Evolutionary conservation across 2,329 filamentous ascomycete genomes (phyloP), one percentile per base, ranked within the genome.

Genomic region (Mycosphaerelloides madeirae): DNA sequence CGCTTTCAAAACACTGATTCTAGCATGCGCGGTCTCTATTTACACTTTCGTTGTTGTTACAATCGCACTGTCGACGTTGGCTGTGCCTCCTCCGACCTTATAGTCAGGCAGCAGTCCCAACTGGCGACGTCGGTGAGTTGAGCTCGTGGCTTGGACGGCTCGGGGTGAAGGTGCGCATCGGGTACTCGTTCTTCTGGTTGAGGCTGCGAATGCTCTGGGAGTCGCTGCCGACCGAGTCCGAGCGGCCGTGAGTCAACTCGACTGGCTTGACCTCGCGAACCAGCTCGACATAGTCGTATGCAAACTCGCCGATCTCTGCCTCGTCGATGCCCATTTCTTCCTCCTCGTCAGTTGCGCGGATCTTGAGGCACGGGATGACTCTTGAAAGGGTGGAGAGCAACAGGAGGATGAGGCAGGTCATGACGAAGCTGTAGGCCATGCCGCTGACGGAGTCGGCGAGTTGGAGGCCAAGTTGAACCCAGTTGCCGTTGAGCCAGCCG

Each of bases 281-380:
- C 53, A 93, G 74, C 73, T 94, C 88, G 54, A 95, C 87, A 58
- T 94, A 95, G 67, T 95, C 89, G 65, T 95, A 95, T n/a, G 87
- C 89, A 64, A 93, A 95, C 71, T 95, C 89, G 64, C 89, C 89
- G 60, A 95, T 87, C 68, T 95, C 88, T n/a, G 48, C 51, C 59
- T 95, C 89, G 59, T 95, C 88, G 48, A 94, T 89, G 54, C 88
- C 88, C 32, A 88, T 72, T 40, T 89, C 81, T 67, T 95, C 88
- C 29, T 87, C 84, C 52, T 93, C 84, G 56, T 87, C 83, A 12
- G 72, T 76, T 0, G 82, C 83, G 38, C 88, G 85, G 34, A 95
- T 80, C 45, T 79, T 79, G 31, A 94, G 73, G 11, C 84, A 83
- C 0, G 88, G 86, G 19, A 93, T 75, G 53, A 88, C 74, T 65